phyloP scores from a whole-genome alignment of 257 asterid genomes.

The Solanum tarapatanum region DNA sequence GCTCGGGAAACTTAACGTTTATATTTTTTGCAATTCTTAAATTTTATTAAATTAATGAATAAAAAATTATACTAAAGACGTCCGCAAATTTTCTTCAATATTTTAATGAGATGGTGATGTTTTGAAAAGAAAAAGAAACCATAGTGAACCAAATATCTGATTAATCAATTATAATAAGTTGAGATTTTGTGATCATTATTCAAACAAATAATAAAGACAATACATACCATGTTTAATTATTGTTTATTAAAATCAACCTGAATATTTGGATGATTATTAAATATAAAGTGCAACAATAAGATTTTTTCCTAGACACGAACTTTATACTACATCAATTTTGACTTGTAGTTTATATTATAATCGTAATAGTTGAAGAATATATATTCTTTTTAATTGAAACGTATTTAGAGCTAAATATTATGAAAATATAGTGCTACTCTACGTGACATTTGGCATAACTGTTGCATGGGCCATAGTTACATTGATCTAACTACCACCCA shows the following conservation, averaged over 20 bases:
- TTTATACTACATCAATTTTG: background rate
- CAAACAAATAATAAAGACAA: background rate
- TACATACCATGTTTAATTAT: background rate
- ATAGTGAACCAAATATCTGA: background rate
- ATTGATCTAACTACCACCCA: background rate
- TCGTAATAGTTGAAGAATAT: background rate
- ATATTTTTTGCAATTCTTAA: background rate
- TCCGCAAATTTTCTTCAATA: conserved; percentile 1
- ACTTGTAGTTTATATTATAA: background rate
- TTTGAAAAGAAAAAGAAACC: background rate
- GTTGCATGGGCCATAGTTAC: background rate
- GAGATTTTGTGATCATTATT: background rate
- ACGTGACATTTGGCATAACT: background rate
- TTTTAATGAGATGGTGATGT: background rate
- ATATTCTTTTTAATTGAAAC: background rate
- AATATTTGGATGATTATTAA: background rate
- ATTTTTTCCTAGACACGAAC: background rate
- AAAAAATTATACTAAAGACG: background rate
- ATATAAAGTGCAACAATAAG: background rate
- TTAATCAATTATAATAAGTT: background rate
- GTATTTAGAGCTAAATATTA: background rate
- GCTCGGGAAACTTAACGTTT: background rate
- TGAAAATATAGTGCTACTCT: background rate
- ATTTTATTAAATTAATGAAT: background rate
- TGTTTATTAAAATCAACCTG: background rate